Evolutionary conservation across 768 basidiomycete species (phyloP).

Genomic region (Tricholoma sp.): DNA sequence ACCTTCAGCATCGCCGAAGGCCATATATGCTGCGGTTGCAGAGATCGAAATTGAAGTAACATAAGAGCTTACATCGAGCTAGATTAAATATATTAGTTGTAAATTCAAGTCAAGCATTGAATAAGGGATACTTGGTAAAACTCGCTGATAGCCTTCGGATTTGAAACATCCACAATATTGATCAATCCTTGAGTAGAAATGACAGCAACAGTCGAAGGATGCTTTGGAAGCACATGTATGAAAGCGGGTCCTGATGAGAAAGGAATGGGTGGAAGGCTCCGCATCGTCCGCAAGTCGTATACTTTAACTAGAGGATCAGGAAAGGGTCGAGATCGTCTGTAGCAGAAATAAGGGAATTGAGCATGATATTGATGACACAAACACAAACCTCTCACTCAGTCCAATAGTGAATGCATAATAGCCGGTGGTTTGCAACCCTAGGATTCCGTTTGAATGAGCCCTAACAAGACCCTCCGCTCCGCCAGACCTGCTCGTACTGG

Average conservation of each 20-base stretch:
- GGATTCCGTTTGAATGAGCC: slow-evolving; percentile 79
- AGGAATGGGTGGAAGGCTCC: slow-evolving; percentile 77
- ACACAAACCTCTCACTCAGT: slow-evolving; percentile 68
- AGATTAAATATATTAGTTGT: slow-evolving; percentile 7
- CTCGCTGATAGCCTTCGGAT: slow-evolving; percentile 60
- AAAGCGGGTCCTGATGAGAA: slow-evolving; percentile 87
- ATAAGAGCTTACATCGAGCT: slow-evolving; percentile 73
- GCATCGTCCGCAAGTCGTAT: slow-evolving; percentile 83
- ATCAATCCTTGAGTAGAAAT: slow-evolving; percentile 80
- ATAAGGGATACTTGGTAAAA: slow-evolving; percentile 67
- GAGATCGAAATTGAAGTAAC: slow-evolving; percentile 79
- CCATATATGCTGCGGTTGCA: slow-evolving; percentile 85
- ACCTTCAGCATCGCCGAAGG: slow-evolving; percentile 88
- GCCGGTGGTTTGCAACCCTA: slow-evolving; percentile 74
- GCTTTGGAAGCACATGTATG: slow-evolving; percentile 72
- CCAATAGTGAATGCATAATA: slow-evolving; percentile 86
- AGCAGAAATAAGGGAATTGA: slow-evolving; percentile 2
- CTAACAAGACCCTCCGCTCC: slow-evolving; percentile 53
- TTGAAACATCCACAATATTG: slow-evolving; percentile 78
- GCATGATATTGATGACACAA: not conserved
- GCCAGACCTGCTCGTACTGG: slow-evolving; percentile 43
- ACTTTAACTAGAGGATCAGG: slow-evolving; percentile 92
- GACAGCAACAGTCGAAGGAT: slow-evolving; percentile 68
- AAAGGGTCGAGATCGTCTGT: slow-evolving; percentile 80
- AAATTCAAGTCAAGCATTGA: not conserved